These are phyloP conservation scores for Tricholoma bakamatsutake DNA, from an alignment of 768 basidiomycete species.

Conservation along the genomic window DNA sequence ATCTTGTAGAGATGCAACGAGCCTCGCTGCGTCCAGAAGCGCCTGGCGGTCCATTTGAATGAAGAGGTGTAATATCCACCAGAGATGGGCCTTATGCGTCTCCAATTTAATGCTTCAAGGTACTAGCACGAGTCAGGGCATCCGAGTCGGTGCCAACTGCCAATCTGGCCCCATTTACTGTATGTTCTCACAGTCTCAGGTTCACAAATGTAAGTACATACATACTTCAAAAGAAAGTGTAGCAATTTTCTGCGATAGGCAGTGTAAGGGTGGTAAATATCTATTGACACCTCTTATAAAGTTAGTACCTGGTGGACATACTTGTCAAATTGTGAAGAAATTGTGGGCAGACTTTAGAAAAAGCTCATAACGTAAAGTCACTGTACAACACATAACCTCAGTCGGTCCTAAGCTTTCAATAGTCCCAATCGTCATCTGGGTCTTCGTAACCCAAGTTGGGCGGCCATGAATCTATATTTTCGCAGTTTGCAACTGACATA, in stretches of 20 bases:
- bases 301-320: too few relatives aligned
- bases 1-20: constrained; percentile 16
- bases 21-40: background rate
- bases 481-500: constrained; percentile 23
- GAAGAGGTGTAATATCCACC: background rate
- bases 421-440: constrained; percentile 7
- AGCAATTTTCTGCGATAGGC: too few relatives aligned
- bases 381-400: too few relatives aligned
- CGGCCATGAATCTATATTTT: constrained; percentile 25
- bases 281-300: too few relatives aligned
- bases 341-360: too few relatives aligned
- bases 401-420: background rate
- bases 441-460: constrained; percentile 30
- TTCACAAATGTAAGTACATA: too few relatives aligned
- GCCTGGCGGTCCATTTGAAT: background rate
- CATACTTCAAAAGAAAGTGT: too few relatives aligned
- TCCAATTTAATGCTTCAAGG: background rate
- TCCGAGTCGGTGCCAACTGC: background rate
- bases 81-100: background rate
- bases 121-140: background rate
- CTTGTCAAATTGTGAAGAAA: too few relatives aligned
- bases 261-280: too few relatives aligned
- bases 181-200: too few relatives aligned
- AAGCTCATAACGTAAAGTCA: too few relatives aligned
- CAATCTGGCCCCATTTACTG: too few relatives aligned